These are phyloP conservation scores for Pseudohyphozyma bogoriensis DNA, from an alignment of 768 basidiomycete species.

Conservation along the genomic window DNA sequence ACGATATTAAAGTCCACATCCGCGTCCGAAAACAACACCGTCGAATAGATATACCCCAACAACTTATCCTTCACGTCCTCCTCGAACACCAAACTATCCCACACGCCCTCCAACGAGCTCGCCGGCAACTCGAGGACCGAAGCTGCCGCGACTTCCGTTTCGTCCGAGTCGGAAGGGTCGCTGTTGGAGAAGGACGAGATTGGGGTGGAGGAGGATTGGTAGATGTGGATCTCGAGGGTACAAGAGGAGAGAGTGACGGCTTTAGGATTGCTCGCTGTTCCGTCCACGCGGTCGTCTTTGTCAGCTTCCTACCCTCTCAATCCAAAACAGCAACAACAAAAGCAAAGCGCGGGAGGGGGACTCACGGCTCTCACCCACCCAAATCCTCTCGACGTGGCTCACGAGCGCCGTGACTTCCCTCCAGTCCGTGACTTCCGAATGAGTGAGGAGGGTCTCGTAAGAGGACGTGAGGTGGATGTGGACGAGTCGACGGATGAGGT, in stretches of 20 bases:
- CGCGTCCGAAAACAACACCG: conserved; percentile 73
- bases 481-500: conserved; percentile 59
- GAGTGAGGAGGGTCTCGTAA: conserved; percentile 57
- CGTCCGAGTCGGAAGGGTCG: conserved; percentile 7
- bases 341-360: conserved; percentile 2
- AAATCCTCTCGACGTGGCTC: conserved; percentile 64
- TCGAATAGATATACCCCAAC: conserved; percentile 84
- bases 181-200: conserved; percentile 52
- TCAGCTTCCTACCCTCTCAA: no score
- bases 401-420: conserved; percentile 60
- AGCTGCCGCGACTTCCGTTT: conserved; percentile 70
- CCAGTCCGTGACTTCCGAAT: conserved; percentile 69
- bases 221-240: conserved; percentile 69
- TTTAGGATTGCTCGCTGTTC: no score
- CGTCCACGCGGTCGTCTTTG: no score
- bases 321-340: no score
- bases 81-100: conserved; percentile 73
- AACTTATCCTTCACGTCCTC: conserved; percentile 73
- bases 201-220: conserved; percentile 65
- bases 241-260: conserved; percentile 10
- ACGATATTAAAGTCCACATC: conserved; percentile 59
- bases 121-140: conserved; percentile 82
- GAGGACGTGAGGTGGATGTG: conserved; percentile 49
- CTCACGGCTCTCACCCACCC: conserved; percentile 50
- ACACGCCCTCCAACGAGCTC: conserved; percentile 73